Base-by-base conservation (phyloP, 257 asterid species). In the Solanum paucissectum region DNA sequence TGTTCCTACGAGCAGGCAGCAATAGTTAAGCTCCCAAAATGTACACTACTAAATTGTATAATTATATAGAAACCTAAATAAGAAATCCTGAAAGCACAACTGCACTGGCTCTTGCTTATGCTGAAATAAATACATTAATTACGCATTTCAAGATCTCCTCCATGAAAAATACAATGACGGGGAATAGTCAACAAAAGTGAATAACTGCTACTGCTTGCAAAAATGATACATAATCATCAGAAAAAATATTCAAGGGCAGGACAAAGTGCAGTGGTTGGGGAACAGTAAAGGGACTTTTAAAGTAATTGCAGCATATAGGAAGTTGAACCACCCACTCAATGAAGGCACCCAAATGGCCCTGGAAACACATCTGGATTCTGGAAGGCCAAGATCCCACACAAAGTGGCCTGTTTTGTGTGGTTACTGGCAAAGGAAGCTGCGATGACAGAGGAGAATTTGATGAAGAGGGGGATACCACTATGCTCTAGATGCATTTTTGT, bases 1-100 rank as follows among this genome's bases (percentile, higher is more conserved):
- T 89, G 90, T 88, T 89, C 92, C 99, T 95, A 93, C 64, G 52
- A 84, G 75, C 87, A 91, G 69, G 58, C 42, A 46, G 38, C 16
- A 49, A 29, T 9, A 82, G 10, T 29, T 49, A 46, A 32, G 86
- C 20, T 44, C 58, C 44, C 32, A 82, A 49, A 82, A 82, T 49
- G 44, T 33, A 82, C 42, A 64, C 33, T 32, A 82, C 42, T 10
- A 18, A 10, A 29, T 46, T 82, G 40, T 82, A 29, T 49, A 82
- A 76, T 40, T 40, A 76, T n/a, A 38, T 5, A 38, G 58, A 7
- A 40, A 29, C 55, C 23, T 76, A 76, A 38, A 38, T 76, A 76
- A n/a, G 60, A 42, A 38, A 37, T 40, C 83, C 20, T 40, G 60
- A 12, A 76, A 40, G 83, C 83, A 76, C 83, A n/a, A 23, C 23